A percentile compares a stretch with the other conserved stretches of the same genome.
Evolutionary conservation across 164 flowering plant genomes (phyloP).

Genomic region (Vitis riparia): DNA sequence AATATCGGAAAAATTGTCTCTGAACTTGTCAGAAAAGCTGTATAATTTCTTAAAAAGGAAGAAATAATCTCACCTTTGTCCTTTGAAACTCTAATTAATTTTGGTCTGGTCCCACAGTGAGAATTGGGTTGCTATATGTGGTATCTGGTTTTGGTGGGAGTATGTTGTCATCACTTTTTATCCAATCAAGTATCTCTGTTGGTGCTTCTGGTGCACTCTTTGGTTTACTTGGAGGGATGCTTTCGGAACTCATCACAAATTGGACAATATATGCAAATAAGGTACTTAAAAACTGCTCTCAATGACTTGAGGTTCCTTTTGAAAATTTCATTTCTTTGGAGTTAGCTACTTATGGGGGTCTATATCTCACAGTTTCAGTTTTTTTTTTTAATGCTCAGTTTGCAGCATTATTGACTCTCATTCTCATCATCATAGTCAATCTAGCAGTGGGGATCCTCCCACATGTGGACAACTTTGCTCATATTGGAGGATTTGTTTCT

Average conservation of each 20-base stretch:
- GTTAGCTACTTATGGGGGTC: neutral
- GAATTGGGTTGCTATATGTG: constrained; percentile 69
- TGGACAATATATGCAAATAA: constrained; percentile 93
- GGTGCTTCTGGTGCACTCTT: constrained; percentile 98
- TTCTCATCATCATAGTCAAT: constrained; percentile 43
- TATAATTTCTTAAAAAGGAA: neutral
- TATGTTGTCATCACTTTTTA: constrained; percentile 72
- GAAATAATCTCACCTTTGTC: neutral
- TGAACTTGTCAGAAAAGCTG: too few relatives aligned
- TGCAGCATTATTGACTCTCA: constrained; percentile 48
- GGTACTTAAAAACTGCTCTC: constrained; percentile 32
- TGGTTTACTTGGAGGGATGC: constrained; percentile 87
- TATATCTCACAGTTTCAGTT: constrained; percentile 5
- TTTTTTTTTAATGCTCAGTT: constrained; percentile 22
- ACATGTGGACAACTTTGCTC: constrained; percentile 66
- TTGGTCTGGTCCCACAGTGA: constrained; percentile 36
- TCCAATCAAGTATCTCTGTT: constrained; percentile 69
- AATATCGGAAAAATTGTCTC: too few relatives aligned
- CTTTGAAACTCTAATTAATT: constrained; percentile 8
- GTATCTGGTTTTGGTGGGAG: constrained; percentile 86
- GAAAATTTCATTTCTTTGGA: neutral
- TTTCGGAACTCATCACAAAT: constrained; percentile 84
- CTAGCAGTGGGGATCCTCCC: constrained; percentile 63
- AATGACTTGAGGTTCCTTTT: neutral
- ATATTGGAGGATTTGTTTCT: constrained; percentile 59